A percentile compares a stretch with the other conserved stretches of the same genome.
Evolutionary conservation across 2,329 filamentous ascomycete species (phyloP).

Genomic region (Aspergillus quadrilineatus): DNA sequence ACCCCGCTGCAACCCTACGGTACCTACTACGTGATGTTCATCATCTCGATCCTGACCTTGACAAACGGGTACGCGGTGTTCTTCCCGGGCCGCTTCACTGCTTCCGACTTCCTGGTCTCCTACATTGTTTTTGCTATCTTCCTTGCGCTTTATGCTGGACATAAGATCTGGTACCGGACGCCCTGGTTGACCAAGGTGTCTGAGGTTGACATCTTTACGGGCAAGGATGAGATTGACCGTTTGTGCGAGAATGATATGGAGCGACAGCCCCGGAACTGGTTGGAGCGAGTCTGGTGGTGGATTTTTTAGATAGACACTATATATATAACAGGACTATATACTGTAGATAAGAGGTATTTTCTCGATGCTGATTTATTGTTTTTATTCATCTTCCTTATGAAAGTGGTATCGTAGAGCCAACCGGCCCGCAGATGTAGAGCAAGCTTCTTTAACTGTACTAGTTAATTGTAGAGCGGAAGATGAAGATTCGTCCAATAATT

Average conservation of each 20-base stretch:
- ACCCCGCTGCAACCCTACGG: conserved; percentile 54
- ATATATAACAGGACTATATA: not conserved
- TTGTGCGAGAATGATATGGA: conserved; percentile 44
- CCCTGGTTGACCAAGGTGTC: conserved; percentile 32
- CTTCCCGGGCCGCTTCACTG: conserved; percentile 46
- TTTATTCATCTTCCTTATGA: too few relatives aligned
- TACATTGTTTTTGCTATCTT: conserved; percentile 58
- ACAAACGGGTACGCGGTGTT: conserved; percentile 60
- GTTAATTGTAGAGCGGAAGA: too few relatives aligned
- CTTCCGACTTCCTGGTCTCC: conserved; percentile 52
- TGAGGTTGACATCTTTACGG: conserved; percentile 47
- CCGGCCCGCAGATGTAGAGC: too few relatives aligned
- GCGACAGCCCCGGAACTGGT: conserved; percentile 41
- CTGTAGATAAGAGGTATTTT: conserved; percentile 17
- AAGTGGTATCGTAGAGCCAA: too few relatives aligned
- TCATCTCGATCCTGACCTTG: conserved; percentile 52
- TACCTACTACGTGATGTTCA: conserved; percentile 50
- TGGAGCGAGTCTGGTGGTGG: conserved; percentile 50
- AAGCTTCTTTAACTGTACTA: too few relatives aligned
- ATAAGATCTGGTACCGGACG: conserved; percentile 35
- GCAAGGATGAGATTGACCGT: conserved; percentile 48
- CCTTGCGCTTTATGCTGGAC: conserved; percentile 40
- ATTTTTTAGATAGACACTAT: conserved; percentile 33
- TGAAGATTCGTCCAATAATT: not conserved
- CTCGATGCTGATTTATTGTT: too few relatives aligned